These are phyloP conservation scores for Ehretia macrophylla DNA, from an alignment of 257 asterid species.

Conservation along the genomic window DNA sequence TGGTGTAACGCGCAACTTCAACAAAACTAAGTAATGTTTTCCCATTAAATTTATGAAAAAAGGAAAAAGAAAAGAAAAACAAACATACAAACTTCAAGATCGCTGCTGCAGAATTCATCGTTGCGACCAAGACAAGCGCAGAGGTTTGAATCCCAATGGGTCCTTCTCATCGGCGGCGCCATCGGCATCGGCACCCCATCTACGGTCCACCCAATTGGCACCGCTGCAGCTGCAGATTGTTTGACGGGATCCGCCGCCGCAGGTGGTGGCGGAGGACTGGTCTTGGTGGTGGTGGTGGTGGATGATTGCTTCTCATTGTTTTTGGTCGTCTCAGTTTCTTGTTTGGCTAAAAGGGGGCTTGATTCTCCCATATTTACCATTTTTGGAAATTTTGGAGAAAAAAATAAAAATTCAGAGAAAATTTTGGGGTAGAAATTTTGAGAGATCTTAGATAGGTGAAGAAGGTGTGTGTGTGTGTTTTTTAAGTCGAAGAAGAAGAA, in stretches of 20 bases:
- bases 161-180: constrained; percentile 28
- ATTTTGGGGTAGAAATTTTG: background rate
- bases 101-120: constrained; percentile 52
- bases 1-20: no score
- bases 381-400: background rate
- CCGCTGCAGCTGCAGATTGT: constrained; percentile 13
- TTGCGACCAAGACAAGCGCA: constrained; percentile 40
- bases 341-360: constrained; percentile 52
- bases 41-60: constrained; percentile 2
- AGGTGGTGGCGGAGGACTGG: constrained; percentile 17
- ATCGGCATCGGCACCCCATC: constrained; percentile 56
- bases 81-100: constrained; percentile 50
- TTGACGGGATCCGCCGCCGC: constrained; percentile 13
- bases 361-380: constrained; percentile 70
- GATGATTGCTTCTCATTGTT: constrained; percentile 18
- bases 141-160: constrained; percentile 37
- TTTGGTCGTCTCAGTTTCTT: constrained; percentile 24
- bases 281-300: constrained; percentile 19
- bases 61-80: constrained; percentile 1
- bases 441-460: background rate
- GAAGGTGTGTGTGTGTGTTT: background rate
- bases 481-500: no score
- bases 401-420: background rate
- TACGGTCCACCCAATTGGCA: constrained; percentile 66
- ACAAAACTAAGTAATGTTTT: no score